These are phyloP conservation scores for Pyrenophora teres DNA, from an alignment of 2,329 filamentous ascomycete species.

Conservation along the genomic window DNA sequence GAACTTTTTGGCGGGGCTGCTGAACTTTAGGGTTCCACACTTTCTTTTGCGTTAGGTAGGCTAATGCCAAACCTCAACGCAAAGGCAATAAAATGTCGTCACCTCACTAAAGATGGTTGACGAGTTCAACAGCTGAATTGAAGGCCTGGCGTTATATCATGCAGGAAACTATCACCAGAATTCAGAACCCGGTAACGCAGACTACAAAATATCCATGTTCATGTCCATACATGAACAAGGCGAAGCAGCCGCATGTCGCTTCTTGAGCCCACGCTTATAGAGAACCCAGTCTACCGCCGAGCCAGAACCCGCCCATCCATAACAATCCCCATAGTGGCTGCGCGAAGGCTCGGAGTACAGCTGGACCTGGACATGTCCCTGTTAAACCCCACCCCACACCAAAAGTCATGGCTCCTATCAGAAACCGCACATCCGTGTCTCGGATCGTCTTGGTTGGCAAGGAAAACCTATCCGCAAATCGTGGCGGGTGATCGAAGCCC, in stretches of 20 bases:
- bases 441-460: constrained; percentile 52
- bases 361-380: constrained; percentile 59
- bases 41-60: not conserved
- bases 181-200: too few relatives aligned
- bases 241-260: not conserved
- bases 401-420: constrained; percentile 55
- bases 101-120: too few relatives aligned
- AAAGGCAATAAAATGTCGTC: too few relatives aligned
- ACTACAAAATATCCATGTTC: too few relatives aligned
- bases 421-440: constrained; percentile 56
- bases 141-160: too few relatives aligned
- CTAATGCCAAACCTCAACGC: not conserved
- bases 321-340: constrained; percentile 56
- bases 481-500: constrained; percentile 45
- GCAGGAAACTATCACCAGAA: too few relatives aligned
- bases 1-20: constrained; percentile 21
- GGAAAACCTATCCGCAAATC: constrained; percentile 49
- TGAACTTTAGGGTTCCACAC: constrained; percentile 5
- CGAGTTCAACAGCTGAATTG: too few relatives aligned
- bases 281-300: constrained; percentile 39
- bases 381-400: constrained; percentile 58
- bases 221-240: too few relatives aligned
- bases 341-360: constrained; percentile 52
- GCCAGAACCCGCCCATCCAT: constrained; percentile 55
- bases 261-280: not conserved